Evolutionary conservation across 2,329 filamentous ascomycete genomes (phyloP).

Genomic region (Paracoccidioides lutzii): DNA sequence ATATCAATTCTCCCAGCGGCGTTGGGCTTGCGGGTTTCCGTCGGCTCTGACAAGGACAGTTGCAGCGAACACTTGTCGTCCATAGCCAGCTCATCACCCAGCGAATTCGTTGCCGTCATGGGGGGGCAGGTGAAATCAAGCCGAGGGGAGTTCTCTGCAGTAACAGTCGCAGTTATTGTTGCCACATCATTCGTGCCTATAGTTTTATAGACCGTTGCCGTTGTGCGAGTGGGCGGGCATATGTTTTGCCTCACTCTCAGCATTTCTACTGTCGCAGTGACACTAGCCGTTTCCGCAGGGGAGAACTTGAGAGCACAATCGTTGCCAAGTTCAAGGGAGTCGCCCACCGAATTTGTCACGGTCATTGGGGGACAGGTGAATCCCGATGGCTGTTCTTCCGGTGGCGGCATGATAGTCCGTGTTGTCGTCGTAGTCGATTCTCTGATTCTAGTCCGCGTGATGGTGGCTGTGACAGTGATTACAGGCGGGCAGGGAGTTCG

Average conservation of each 20-base stretch:
- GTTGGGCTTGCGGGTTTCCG: too few relatives aligned
- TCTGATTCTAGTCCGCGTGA: background rate
- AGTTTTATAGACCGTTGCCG: background rate
- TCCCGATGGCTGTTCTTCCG: background rate
- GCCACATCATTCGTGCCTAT: background rate
- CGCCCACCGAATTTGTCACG: background rate
- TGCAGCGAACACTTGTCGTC: background rate
- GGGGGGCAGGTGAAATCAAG: background rate
- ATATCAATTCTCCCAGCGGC: background rate
- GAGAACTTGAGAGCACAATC: background rate
- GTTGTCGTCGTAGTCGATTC: background rate
- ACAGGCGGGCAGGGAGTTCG: background rate
- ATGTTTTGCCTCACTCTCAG: background rate
- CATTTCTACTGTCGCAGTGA: background rate
- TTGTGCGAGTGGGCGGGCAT: background rate
- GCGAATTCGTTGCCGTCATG: background rate
- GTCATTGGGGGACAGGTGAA: background rate
- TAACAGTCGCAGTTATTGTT: background rate
- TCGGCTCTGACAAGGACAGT: background rate
- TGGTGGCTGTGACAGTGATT: background rate
- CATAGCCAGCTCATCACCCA: background rate
- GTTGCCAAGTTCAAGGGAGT: background rate
- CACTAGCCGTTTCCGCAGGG: background rate
- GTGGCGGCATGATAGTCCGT: background rate
- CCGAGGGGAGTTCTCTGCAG: background rate